Percentiles rank a stretch among this genome's conserved stretches.
phyloP scores from a whole-genome alignment of 169 alveolate genomes.

The Pseudocohnilembus persalinus region DNA sequence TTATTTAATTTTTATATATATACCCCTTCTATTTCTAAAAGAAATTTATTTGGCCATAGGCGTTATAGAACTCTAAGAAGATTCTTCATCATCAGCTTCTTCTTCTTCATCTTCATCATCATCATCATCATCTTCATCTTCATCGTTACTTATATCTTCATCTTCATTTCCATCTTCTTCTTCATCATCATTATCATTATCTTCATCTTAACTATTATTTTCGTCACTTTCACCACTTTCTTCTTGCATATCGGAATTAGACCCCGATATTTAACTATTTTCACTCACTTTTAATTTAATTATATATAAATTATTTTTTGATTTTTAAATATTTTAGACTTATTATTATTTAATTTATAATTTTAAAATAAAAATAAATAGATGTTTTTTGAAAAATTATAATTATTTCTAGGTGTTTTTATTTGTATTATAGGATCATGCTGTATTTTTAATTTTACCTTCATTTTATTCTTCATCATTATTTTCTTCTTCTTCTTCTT shows the following conservation, averaged over 20 bases:
- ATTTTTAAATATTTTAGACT: too few species aligned
- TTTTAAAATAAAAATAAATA: too few species aligned
- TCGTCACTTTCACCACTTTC: not conserved
- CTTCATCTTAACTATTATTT: not conserved
- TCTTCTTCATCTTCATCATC: not conserved
- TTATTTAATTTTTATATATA: too few species aligned
- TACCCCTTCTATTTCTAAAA: not conserved
- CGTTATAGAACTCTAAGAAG: not conserved
- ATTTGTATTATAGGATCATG: too few species aligned
- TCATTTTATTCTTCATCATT: not conserved
- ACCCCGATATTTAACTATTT: not conserved
- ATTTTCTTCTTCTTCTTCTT: not conserved
- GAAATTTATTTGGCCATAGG: not conserved
- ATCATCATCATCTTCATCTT: not conserved
- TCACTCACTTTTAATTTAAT: too few species aligned
- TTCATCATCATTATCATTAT: not conserved
- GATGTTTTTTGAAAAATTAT: too few species aligned
- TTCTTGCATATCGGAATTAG: not conserved
- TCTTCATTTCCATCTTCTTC: not conserved
- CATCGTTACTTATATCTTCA: not conserved
- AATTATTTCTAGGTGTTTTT: too few species aligned
- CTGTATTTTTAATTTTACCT: too few species aligned
- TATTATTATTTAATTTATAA: too few species aligned
- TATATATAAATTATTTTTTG: too few species aligned
- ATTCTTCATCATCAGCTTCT: not conserved